Evolutionary conservation across 75 land plant species (phyloP).

Genomic region (Sequoia sempervirens): DNA sequence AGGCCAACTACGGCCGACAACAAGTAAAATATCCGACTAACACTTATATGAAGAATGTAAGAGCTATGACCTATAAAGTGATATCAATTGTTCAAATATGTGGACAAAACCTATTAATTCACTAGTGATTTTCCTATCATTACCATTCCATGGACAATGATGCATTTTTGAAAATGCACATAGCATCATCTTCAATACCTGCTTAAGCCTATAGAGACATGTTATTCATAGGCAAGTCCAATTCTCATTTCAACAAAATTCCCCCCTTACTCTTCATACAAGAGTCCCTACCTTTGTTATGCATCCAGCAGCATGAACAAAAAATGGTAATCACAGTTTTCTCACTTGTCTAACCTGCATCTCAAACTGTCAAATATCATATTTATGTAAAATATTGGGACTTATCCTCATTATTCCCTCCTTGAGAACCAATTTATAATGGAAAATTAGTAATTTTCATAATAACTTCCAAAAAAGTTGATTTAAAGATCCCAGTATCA

Average conservation of each 20-base stretch:
- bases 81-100: background rate
- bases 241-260: background rate
- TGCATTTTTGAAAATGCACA: background rate
- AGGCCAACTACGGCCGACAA: too few species aligned
- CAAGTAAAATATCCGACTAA: too few species aligned
- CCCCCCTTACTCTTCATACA: background rate
- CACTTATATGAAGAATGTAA: too few species aligned
- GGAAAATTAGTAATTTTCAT: background rate
- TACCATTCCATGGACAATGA: background rate
- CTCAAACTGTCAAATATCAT: background rate
- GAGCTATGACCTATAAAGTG: background rate
- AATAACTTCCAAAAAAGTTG: background rate
- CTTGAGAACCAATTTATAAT: background rate
- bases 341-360: background rate
- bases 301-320: background rate
- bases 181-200: background rate
- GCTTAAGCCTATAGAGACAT: background rate
- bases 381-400: background rate
- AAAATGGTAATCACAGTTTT: background rate
- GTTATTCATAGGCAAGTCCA: background rate
- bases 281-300: background rate
- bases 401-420: background rate
- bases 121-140: background rate
- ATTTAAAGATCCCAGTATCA: background rate
- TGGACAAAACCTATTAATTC: background rate